A percentile compares a stretch with the other conserved stretches of the same genome.
These are phyloP conservation scores for Trichocomaceae sp. DNA, from an alignment of 2,329 filamentous ascomycete species.

Conservation along the genomic window DNA sequence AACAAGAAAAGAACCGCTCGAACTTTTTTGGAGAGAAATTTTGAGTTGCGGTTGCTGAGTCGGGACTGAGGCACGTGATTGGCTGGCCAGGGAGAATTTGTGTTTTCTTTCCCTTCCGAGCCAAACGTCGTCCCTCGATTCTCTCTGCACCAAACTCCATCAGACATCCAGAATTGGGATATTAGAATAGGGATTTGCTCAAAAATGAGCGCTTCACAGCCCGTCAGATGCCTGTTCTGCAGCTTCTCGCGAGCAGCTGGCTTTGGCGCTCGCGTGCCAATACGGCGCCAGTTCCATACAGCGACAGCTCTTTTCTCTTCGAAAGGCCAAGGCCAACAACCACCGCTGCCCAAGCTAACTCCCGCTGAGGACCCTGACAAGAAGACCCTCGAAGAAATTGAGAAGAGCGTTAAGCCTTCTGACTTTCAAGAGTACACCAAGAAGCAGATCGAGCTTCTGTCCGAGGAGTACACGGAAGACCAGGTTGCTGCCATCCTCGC, in stretches of 20 bases:
- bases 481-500: constrained; percentile 77
- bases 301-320: constrained; percentile 34
- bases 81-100: constrained; percentile 22
- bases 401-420: constrained; percentile 20
- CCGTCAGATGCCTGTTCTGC: constrained; percentile 47
- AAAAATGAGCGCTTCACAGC: constrained; percentile 45
- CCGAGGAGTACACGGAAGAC: constrained; percentile 65
- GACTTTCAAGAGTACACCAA: constrained; percentile 56
- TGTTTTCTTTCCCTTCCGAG: constrained; percentile 10
- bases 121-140: constrained; percentile 3
- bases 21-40: not conserved
- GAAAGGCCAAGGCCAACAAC: constrained; percentile 19
- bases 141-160: not conserved
- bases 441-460: constrained; percentile 58
- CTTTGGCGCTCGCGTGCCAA: constrained; percentile 33
- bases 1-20: not conserved
- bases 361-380: constrained; percentile 23
- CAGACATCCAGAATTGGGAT: constrained; percentile 3
- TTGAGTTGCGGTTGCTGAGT: not conserved
- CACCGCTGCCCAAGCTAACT: constrained; percentile 26
- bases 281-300: constrained; percentile 45
- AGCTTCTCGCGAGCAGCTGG: constrained; percentile 38
- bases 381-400: constrained; percentile 21
- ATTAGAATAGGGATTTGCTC: constrained; percentile 17
- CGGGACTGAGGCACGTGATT: constrained; percentile 11